Evolutionary conservation across 768 basidiomycete genomes (phyloP), one percentile per base, ranked within the genome.

Genomic region (Calvatia gigantea): DNA sequence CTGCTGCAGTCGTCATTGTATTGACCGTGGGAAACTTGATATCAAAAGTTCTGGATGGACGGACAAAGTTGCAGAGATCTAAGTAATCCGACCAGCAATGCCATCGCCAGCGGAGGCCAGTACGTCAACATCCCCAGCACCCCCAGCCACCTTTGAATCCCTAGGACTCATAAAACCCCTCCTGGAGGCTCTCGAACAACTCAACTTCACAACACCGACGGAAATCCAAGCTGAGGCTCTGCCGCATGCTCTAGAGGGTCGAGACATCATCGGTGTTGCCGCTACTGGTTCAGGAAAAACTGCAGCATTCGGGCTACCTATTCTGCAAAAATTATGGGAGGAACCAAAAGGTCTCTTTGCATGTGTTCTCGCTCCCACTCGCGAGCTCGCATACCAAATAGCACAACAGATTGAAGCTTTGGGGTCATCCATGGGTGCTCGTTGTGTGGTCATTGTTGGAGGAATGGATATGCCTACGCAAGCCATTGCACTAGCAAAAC

Each of bases 231-330:
- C 75, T 2, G 84, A 93, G 65, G 80, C 80, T 32, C 80, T 99
- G 45, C 97, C 97, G 0, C 83, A 85, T 73, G 96, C 95, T 17
- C 73, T 99, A 5, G 78, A 90, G 68, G 95, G 94, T 0, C 84
- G 88, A 64, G 97, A 99, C 73, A 91, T 99, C 61, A 98, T 99
- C 56, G 97, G 97, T 17, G 89, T 99, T n/a, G 97, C 97, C 29
- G 87, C 92, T 61, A 99, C 97, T 8, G 97, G 97, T 28, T 94
- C 91, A 11, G 97, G 96, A 62, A 98, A 99, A 76, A 98, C 97
- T 0, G 96, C 94, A 14, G 95, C 97, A 19, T 98, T 98, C 71
- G 94, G 92, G 23, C 74, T 98, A 4, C 97, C 97, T 2, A 96
- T 99, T 56, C 74, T 99, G 32, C 97, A 99, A 70, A 92, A 92